Percentiles rank a stretch among this genome's conserved stretches.
phyloP scores from a whole-genome alignment of 345 rosid genomes.

The Lumnitzera racemosa region DNA sequence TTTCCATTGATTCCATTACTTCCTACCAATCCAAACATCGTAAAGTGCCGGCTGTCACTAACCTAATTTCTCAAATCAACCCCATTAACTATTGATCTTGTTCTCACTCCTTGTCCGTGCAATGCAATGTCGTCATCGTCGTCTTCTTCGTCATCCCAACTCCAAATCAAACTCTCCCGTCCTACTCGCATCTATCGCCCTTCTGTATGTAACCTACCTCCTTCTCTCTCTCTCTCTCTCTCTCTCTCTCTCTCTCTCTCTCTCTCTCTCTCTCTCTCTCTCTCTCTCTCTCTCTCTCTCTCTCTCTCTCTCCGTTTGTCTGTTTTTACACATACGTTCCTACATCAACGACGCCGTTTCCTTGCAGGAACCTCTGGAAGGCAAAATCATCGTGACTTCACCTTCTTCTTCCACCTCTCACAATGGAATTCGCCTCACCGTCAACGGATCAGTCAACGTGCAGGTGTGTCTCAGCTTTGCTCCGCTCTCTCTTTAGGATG shows the following conservation, averaged over 20 bases:
- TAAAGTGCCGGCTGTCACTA: no score
- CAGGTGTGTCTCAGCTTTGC: conserved; percentile 34
- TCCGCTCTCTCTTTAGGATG: neutral
- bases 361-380: conserved; percentile 59
- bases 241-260: neutral
- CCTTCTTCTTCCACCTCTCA: conserved; percentile 63
- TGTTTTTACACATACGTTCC: neutral
- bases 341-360: neutral
- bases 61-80: neutral
- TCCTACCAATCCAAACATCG: no score
- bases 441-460: conserved; percentile 64
- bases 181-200: conserved; percentile 61
- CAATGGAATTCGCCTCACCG: conserved; percentile 55
- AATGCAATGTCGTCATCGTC: conserved; percentile 5
- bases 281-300: no score
- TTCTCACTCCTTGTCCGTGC: neutral
- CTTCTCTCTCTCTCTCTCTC: neutral
- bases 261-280: neutral
- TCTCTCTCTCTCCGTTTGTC: neutral
- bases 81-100: neutral
- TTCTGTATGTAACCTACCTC: conserved; percentile 31
- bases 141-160: conserved; percentile 13
- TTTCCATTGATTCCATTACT: no score
- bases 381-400: conserved; percentile 63
- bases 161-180: conserved; percentile 59